Evolutionary conservation across 768 basidiomycete genomes (phyloP).

Genomic region (Sarcomyxa edulis): DNA sequence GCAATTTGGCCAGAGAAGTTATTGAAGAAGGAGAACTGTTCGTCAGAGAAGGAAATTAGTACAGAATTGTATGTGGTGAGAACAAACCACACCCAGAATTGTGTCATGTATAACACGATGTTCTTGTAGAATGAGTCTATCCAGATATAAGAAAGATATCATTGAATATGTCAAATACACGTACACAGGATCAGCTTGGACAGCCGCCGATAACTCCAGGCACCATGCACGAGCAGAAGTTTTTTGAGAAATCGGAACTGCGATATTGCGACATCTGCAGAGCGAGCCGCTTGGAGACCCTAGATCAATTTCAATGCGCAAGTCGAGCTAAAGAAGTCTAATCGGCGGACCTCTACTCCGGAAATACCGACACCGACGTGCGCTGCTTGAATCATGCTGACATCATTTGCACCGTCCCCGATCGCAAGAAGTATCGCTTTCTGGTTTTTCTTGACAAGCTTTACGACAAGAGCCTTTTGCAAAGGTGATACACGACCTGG

Average conservation of each 20-base stretch:
- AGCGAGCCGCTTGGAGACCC: slow-evolving; percentile 97
- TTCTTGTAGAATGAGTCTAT: slow-evolving; percentile 99
- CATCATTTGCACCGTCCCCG: slow-evolving; percentile 97
- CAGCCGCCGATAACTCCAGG: slow-evolving; percentile 96
- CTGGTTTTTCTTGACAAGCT: slow-evolving; percentile 97
- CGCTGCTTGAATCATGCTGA: slow-evolving; percentile 98
- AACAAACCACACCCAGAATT: slow-evolving; percentile 93
- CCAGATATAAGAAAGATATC: slow-evolving; percentile 4
- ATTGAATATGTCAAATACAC: slow-evolving; percentile 22
- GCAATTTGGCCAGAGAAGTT: slow-evolving; percentile 99
- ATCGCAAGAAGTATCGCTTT: slow-evolving; percentile 94
- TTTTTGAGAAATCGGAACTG: slow-evolving; percentile 97
- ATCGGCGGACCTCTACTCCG: slow-evolving; percentile 74
- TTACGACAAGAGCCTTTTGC: slow-evolving; percentile 96
- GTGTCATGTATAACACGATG: slow-evolving; percentile 96
- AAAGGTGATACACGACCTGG: slow-evolving; percentile 93
- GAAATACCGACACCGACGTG: slow-evolving; percentile 98
- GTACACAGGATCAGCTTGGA: slow-evolving; percentile 94
- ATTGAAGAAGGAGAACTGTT: slow-evolving; percentile 97
- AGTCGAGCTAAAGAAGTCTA: not conserved
- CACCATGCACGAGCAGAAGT: slow-evolving; percentile 91
- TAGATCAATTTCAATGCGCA: slow-evolving; percentile 20
- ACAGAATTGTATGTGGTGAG: not conserved
- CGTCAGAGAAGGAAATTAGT: slow-evolving; percentile 1
- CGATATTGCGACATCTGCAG: slow-evolving; percentile 95